Percentiles rank a stretch among this genome's conserved stretches.
phyloP scores from a whole-genome alignment of 192 early-diverging fungal species.

The Coemansia sp. region DNA sequence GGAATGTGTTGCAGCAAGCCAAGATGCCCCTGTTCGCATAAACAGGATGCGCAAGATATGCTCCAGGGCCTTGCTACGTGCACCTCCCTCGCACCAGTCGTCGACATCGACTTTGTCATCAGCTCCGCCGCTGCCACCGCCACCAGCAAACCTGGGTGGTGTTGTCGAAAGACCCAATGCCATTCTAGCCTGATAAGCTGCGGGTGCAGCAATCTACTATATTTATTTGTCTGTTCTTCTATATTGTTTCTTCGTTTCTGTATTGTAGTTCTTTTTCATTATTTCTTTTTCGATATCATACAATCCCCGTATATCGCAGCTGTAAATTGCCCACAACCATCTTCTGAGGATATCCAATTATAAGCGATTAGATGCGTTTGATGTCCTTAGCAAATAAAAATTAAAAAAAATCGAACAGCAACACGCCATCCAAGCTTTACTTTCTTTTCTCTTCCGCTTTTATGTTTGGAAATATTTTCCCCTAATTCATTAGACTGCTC shows the following conservation, averaged over 20 bases:
- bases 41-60: conserved; percentile 14
- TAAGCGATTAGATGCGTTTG: no score
- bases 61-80: conserved; percentile 24
- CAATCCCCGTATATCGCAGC: no score
- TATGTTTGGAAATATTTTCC: no score
- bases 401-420: no score
- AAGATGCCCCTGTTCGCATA: not conserved
- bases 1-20: not conserved
- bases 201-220: not conserved
- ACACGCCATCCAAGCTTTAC: no score
- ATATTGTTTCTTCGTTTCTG: not conserved
- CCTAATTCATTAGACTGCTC: no score
- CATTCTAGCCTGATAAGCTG: not conserved
- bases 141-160: not conserved
- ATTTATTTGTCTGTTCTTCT: not conserved
- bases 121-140: not conserved
- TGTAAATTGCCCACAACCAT: no score
- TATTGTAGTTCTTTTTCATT: not conserved
- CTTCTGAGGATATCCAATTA: no score
- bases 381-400: no score
- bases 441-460: no score
- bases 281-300: no score
- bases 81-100: not conserved
- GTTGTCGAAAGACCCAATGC: not conserved
- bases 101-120: not conserved